Evolutionary conservation across 2,329 filamentous ascomycete species (phyloP), one percentile per base, ranked within the genome.

Genomic region (Phialophora chinensis): DNA sequence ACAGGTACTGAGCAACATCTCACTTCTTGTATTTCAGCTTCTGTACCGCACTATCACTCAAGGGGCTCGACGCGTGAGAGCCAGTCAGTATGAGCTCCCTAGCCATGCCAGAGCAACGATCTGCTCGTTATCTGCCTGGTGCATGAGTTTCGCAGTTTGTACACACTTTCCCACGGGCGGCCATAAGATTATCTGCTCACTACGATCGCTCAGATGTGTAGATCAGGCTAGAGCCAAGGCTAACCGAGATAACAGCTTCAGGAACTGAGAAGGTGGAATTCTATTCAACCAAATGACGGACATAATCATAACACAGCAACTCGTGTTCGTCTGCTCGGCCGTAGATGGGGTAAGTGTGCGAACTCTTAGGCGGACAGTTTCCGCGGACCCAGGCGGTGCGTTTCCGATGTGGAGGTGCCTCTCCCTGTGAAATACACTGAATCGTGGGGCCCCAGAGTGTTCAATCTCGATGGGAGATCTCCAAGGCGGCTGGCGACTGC

Each of bases 391-490:
- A 4, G 44, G 47, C 27, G 57, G 57, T 31, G 27, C 57, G 3
- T 29, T 60, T 60, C 57, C 57, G 57, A 60, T 33, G 57, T 60
- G 57, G 57, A 50, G 57, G 6, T 29, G 20, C 10, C 17, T 35
- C 31, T 50, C 44, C 44, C 3, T 23, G 49, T 12, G 14, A 25
- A 42, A 3, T 52, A 20, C 10, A 23, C 49, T 5, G 12, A 29
- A 52, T 25, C 49, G 49, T 52, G 49, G 49, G 49, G 49, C 49
- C 49, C 49, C 49, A 5, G 25, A 17, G 20, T 52, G 47, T n/a
- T 52, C 47, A 20, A 2, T 23, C 1, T 20, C 17, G 49, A 27
- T 8, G 20, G 12, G 49, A 7, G 12, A 42, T 50, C 47, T 52
- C 20, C 49, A 52, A 52, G 20, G 14, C 23, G 10, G 20, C 49